Evolutionary conservation across 371 early-diverging fungal genomes (phyloP).

Genomic region (Massospora cicadina): DNA sequence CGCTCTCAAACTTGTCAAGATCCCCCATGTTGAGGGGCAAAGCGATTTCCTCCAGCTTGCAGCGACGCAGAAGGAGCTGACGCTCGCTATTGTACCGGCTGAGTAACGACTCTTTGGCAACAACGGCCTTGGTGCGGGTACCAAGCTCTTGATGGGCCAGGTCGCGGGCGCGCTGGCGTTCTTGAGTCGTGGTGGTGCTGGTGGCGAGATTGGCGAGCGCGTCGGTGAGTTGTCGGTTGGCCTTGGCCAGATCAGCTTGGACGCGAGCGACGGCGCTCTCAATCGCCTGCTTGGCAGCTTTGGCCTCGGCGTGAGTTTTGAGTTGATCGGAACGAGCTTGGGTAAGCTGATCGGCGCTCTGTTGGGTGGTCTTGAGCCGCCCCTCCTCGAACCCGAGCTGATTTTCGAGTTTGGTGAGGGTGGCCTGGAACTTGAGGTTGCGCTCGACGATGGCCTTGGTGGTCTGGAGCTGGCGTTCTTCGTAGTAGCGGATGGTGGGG

Average conservation of each 20-base stretch:
- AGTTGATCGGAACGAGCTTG: slow-evolving; percentile 14
- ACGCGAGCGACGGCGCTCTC: slow-evolving; percentile 16
- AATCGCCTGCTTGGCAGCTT: slow-evolving; percentile 16
- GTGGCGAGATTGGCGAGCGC: neutral
- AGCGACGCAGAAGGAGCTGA: slow-evolving; percentile 57
- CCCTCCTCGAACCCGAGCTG: slow-evolving; percentile 60
- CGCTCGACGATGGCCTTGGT: slow-evolving; percentile 51
- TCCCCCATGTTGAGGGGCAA: slow-evolving; percentile 29
- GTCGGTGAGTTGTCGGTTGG: slow-evolving; percentile 30
- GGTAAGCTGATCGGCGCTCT: slow-evolving; percentile 24
- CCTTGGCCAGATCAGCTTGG: slow-evolving; percentile 30
- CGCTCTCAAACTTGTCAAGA: neutral
- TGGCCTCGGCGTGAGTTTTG: slow-evolving; percentile 14
- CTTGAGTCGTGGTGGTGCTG: neutral
- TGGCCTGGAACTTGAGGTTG: slow-evolving; percentile 49
- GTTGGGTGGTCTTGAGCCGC: slow-evolving; percentile 40
- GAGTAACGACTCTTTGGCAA: slow-evolving; percentile 45
- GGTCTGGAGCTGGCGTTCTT: slow-evolving; percentile 44
- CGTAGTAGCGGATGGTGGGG: slow-evolving; percentile 65
- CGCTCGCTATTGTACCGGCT: slow-evolving; percentile 59
- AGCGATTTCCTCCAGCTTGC: slow-evolving; percentile 81
- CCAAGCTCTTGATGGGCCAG: slow-evolving; percentile 45
- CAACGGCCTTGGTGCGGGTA: slow-evolving; percentile 36
- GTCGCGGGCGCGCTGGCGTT: slow-evolving; percentile 7
- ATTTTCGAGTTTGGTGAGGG: slow-evolving; percentile 52